phyloP scores from a whole-genome alignment of 2,329 filamentous ascomycete species.

The Polytolypa hystricis region DNA sequence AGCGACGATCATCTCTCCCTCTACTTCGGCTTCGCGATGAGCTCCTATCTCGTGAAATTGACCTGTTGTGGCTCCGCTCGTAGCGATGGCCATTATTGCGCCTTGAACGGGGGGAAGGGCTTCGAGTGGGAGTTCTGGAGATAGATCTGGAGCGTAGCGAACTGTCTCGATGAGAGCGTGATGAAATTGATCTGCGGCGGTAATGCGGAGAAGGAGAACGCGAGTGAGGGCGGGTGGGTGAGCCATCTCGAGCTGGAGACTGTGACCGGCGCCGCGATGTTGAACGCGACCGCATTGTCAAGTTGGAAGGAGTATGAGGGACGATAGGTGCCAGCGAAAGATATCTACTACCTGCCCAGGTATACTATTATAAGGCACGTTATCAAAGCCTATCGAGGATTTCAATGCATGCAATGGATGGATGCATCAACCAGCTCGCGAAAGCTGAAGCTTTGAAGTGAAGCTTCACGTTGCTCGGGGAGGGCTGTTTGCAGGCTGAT shows the following conservation, averaged over 20 bases:
- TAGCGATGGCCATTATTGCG: slow-evolving; percentile 16
- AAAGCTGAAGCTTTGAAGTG: no score
- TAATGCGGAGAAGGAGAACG: slow-evolving; percentile 9
- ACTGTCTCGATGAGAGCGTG: slow-evolving; percentile 15
- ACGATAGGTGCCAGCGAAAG: no score
- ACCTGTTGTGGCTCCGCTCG: slow-evolving; percentile 20
- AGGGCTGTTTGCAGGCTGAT: no score
- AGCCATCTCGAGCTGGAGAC: slow-evolving; percentile 14
- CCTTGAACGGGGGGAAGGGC: slow-evolving; percentile 16
- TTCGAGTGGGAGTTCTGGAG: slow-evolving; percentile 20
- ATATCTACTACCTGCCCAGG: no score
- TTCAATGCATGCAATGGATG: no score
- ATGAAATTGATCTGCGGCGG: slow-evolving; percentile 5
- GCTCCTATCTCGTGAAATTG: slow-evolving; percentile 18
- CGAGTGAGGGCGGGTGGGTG: slow-evolving; percentile 13
- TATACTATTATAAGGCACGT: no score
- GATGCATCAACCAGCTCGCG: no score
- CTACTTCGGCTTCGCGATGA: slow-evolving; percentile 27
- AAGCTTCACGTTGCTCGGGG: no score
- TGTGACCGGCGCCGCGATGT: slow-evolving; percentile 20
- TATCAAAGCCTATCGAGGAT: background rate
- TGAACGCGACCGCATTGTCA: slow-evolving; percentile 12
- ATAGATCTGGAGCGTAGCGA: slow-evolving; percentile 26
- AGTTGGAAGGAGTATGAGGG: no score
- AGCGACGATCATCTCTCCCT: slow-evolving; percentile 28